These are phyloP conservation scores for Syncephalastrum monosporum DNA, from an alignment of 371 early-diverging fungal genomes.

Conservation along the genomic window DNA sequence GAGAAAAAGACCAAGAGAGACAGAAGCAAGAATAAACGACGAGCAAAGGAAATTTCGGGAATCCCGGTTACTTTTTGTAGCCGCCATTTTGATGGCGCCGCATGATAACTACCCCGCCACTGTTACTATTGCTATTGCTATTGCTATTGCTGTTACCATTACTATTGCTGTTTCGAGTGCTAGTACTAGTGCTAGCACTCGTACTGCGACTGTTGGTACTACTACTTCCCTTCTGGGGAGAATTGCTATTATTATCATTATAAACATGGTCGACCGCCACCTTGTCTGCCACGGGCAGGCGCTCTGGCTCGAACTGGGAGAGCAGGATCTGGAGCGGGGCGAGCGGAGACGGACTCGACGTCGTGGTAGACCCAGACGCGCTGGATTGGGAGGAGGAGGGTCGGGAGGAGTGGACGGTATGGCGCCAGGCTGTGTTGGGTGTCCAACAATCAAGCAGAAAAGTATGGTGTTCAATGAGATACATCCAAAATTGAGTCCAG, in stretches of 20 bases:
- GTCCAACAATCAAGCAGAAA: constrained; percentile 10
- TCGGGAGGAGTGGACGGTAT: too few relatives aligned
- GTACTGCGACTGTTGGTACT: too few relatives aligned
- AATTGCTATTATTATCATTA: too few relatives aligned
- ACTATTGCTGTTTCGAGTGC: too few relatives aligned
- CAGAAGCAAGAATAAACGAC: not conserved
- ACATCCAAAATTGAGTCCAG: constrained; percentile 42
- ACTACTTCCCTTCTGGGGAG: too few relatives aligned
- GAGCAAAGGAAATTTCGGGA: not conserved
- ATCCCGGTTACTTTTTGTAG: not conserved
- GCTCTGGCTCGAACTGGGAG: constrained; percentile 7
- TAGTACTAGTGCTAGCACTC: too few relatives aligned
- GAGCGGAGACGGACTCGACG: constrained; percentile 2
- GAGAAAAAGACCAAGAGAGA: not conserved
- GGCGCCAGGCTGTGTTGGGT: constrained; percentile 1
- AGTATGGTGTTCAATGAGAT: constrained; percentile 42
- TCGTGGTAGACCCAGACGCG: too few relatives aligned
- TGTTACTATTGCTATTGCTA: not conserved
- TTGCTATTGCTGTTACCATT: too few relatives aligned
- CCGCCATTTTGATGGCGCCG: constrained; percentile 2
- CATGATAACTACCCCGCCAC: not conserved
- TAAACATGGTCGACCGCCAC: too few relatives aligned
- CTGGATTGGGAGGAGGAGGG: too few relatives aligned
- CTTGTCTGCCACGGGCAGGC: too few relatives aligned
- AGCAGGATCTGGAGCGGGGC: constrained; percentile 7